phyloP scores from a whole-genome alignment of 345 rosid species.

The Schrenkiella parvula region DNA sequence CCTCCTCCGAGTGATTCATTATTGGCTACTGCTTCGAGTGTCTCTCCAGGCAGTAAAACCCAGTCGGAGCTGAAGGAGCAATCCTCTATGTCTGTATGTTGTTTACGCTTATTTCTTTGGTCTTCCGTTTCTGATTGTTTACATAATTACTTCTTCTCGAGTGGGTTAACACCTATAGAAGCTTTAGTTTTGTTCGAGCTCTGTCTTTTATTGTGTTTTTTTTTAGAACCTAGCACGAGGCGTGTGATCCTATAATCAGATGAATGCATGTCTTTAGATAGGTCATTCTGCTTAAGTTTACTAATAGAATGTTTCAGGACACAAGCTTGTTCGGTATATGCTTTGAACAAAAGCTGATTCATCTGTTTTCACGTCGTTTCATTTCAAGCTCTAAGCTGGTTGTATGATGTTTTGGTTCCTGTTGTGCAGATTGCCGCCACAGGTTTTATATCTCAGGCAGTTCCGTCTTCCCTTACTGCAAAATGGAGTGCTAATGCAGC shows the following conservation, averaged over 20 bases:
- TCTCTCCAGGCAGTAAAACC: conserved; percentile 11
- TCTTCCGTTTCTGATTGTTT: conserved; percentile 3
- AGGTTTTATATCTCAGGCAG: conserved; percentile 41
- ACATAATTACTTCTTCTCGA: background rate
- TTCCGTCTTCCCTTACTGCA: conserved; percentile 33
- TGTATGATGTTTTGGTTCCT: conserved; percentile 41
- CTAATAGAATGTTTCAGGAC: background rate
- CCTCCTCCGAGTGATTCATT: conserved; percentile 21
- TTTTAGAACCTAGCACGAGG: background rate
- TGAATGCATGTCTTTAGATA: background rate
- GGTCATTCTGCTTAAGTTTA: background rate
- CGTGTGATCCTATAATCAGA: background rate
- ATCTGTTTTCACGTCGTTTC: conserved; percentile 1
- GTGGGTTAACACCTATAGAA: background rate
- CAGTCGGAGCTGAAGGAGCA: conserved; percentile 20
- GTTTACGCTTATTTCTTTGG: background rate
- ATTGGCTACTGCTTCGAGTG: conserved; percentile 1
- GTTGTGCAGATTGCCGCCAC: conserved; percentile 34
- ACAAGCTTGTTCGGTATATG: background rate
- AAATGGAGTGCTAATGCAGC: conserved; percentile 31
- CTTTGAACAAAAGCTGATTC: background rate
- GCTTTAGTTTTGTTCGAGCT: background rate
- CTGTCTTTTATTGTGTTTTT: background rate
- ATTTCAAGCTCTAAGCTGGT: conserved; percentile 5
- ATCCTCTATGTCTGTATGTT: conserved; percentile 35